Evolutionary conservation across 2,329 filamentous ascomycete genomes (phyloP).

Genomic region (Fonsecaea pugnacius): DNA sequence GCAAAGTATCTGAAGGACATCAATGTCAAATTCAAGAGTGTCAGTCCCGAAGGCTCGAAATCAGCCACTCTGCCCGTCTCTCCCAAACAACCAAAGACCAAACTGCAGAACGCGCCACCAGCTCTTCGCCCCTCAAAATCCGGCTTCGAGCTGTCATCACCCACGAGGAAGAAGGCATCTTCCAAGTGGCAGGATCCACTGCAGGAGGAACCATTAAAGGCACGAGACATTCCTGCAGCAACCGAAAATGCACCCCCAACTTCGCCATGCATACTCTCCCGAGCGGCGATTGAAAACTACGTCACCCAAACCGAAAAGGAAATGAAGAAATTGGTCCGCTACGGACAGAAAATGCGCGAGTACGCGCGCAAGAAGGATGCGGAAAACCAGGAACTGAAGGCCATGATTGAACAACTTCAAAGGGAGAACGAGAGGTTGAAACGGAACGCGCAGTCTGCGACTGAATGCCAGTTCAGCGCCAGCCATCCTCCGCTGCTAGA

Average conservation of each 20-base stretch:
- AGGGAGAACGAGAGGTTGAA: conserved; percentile 27
- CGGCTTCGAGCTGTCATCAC: background rate
- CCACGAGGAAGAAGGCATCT: background rate
- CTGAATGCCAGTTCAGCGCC: background rate
- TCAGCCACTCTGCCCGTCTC: background rate
- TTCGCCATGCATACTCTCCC: conserved; percentile 1
- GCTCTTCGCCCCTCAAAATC: conserved; percentile 31
- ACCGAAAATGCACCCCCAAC: background rate
- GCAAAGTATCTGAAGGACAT: conserved; percentile 63
- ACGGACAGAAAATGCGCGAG: conserved; percentile 42
- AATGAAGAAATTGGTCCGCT: conserved; percentile 64
- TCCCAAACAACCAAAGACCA: background rate
- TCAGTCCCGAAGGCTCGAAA: conserved; percentile 31
- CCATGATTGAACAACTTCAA: conserved; percentile 25
- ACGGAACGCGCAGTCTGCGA: background rate
- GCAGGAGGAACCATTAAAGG: background rate
- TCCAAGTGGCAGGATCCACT: background rate
- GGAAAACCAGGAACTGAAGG: conserved; percentile 32
- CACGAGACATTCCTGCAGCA: background rate
- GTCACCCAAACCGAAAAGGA: conserved; percentile 62
- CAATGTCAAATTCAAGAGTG: conserved; percentile 46
- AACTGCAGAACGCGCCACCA: conserved; percentile 46
- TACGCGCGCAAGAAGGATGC: conserved; percentile 33
- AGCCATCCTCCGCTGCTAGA: background rate
- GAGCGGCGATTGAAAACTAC: conserved; percentile 60